These are phyloP conservation scores for Helminthosporium solani DNA, from an alignment of 2,329 filamentous ascomycete genomes.

Conservation along the genomic window DNA sequence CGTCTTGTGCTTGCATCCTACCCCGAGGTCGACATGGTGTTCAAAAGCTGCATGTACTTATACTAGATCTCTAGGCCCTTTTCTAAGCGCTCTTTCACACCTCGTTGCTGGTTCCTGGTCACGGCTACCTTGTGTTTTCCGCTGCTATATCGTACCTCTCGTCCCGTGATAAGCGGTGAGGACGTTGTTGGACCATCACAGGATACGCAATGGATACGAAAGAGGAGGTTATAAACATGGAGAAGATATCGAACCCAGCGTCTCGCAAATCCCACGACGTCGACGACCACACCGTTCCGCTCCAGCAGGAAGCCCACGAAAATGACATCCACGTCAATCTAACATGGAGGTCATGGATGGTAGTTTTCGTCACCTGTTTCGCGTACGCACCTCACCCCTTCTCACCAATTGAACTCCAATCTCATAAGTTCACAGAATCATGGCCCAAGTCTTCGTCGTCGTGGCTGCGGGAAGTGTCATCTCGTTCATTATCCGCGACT, in stretches of 20 bases:
- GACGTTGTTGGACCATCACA: neutral
- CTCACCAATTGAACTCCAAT: slow-evolving; percentile 10
- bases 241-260: slow-evolving; percentile 11
- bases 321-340: slow-evolving; percentile 47
- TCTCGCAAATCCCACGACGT: slow-evolving; percentile 10
- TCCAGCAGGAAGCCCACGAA: slow-evolving; percentile 32
- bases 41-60: neutral
- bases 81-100: neutral
- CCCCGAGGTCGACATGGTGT: neutral
- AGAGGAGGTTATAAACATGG: slow-evolving; percentile 13
- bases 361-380: slow-evolving; percentile 54
- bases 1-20: neutral
- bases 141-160: neutral
- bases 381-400: slow-evolving; percentile 20
- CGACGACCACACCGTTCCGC: slow-evolving; percentile 22
- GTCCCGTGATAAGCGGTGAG: neutral
- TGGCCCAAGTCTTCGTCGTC: slow-evolving; percentile 58
- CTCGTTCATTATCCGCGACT: slow-evolving; percentile 57
- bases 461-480: slow-evolving; percentile 58
- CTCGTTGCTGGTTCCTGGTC: too few relatives aligned
- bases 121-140: neutral
- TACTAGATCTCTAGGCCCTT: neutral
- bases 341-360: slow-evolving; percentile 58
- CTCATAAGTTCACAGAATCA: slow-evolving; percentile 37
- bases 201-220: slow-evolving; percentile 22